Percentiles rank a stretch among this genome's conserved stretches.
These are phyloP conservation scores for Komagataella mondaviorum DNA, from an alignment of 805 yeast genomes.

Conservation along the genomic window DNA sequence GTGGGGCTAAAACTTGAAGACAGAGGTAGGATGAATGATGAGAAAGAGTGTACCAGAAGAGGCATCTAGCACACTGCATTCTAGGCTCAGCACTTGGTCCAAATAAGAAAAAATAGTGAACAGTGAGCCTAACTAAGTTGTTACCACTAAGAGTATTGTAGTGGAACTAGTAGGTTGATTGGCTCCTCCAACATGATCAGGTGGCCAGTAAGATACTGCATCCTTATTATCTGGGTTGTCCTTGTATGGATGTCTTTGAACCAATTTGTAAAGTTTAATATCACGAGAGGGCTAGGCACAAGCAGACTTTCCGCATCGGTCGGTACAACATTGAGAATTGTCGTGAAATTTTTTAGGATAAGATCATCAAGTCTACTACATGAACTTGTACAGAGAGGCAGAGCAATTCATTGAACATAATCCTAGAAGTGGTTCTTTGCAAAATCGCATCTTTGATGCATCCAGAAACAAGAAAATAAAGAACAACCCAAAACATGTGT, in stretches of 20 bases:
- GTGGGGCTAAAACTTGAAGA: background rate
- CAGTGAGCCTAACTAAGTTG: no score
- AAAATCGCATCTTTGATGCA: conserved; percentile 35
- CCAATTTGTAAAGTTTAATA: no score
- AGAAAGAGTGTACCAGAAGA: no score
- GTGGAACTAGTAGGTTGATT: no score
- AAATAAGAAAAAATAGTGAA: no score
- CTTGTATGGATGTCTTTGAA: no score
- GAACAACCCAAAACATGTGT: conserved; percentile 72
- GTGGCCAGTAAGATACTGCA: no score
- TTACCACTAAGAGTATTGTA: no score
- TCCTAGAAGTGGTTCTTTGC: conserved; percentile 39
- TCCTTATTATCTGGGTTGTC: no score
- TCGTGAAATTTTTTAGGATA: background rate
- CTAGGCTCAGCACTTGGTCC: no score
- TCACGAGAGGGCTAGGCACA: no score
- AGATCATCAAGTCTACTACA: conserved; percentile 3
- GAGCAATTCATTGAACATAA: conserved; percentile 23
- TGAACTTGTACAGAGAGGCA: conserved; percentile 28
- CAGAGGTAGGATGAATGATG: background rate
- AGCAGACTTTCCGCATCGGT: background rate
- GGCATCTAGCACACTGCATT: background rate
- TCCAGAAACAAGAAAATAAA: conserved; percentile 32
- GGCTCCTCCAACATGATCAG: no score
- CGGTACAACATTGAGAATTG: background rate